Evolutionary conservation across 2,329 filamentous ascomycete species (phyloP).

Genomic region (Neopestalotiopsis sp.): DNA sequence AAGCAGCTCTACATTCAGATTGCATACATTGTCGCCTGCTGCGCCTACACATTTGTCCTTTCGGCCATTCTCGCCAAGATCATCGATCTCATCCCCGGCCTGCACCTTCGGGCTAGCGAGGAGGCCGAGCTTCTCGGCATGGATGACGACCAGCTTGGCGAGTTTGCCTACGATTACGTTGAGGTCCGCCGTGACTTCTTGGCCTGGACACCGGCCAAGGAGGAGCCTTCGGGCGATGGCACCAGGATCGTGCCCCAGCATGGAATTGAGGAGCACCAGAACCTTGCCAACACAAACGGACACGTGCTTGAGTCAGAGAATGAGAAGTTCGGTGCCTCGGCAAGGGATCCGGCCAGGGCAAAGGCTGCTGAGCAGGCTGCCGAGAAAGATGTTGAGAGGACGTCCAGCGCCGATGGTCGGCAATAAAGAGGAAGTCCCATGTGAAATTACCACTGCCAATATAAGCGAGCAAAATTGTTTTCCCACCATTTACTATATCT

Average conservation of each 20-base stretch:
- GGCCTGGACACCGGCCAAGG: constrained; percentile 81
- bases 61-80: constrained; percentile 75
- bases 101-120: constrained; percentile 80
- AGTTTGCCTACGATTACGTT: constrained; percentile 90
- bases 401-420: neutral
- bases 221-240: constrained; percentile 65
- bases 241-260: constrained; percentile 70
- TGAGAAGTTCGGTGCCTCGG: constrained; percentile 37
- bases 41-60: constrained; percentile 74
- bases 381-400: constrained; percentile 3
- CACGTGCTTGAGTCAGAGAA: constrained; percentile 46
- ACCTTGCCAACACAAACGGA: constrained; percentile 65
- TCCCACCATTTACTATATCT: neutral
- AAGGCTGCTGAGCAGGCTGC: constrained; percentile 26
- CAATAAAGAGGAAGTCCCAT: neutral
- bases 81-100: constrained; percentile 78
- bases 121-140: constrained; percentile 86
- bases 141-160: constrained; percentile 89
- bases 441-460: neutral
- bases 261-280: constrained; percentile 73
- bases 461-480: constrained; percentile 5
- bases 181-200: constrained; percentile 89
- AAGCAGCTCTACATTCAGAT: constrained; percentile 80
- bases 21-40: constrained; percentile 73
- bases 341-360: constrained; percentile 33